Percentiles rank a stretch among this genome's conserved stretches.
Evolutionary conservation across 805 yeast genomes (phyloP).

Genomic region (Clavispora santaluciae): DNA sequence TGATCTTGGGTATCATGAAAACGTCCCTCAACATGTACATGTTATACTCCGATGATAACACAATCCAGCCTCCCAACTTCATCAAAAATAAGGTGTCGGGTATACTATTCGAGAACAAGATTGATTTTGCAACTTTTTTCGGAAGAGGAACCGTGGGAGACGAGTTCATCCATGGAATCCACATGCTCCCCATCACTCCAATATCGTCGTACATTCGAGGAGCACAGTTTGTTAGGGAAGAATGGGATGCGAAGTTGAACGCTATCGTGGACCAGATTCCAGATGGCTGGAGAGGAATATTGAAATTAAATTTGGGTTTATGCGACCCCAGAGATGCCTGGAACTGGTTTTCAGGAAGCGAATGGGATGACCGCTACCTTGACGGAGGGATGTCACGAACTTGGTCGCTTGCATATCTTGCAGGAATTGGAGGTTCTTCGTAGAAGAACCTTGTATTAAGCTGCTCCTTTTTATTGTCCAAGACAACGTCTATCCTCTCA

Average conservation of each 20-base stretch:
- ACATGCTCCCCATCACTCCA: constrained; percentile 71
- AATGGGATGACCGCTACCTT: constrained; percentile 52
- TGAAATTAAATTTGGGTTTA: constrained; percentile 71
- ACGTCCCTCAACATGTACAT: constrained; percentile 52
- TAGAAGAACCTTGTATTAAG: too few relatives aligned
- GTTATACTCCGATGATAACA: constrained; percentile 39
- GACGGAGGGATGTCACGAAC: constrained; percentile 86
- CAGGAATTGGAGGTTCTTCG: constrained; percentile 35
- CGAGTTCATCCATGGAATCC: constrained; percentile 75
- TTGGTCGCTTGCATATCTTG: constrained; percentile 80
- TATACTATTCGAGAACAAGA: constrained; percentile 64
- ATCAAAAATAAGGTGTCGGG: constrained; percentile 62
- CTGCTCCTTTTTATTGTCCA: too few relatives aligned
- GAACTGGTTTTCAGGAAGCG: constrained; percentile 42
- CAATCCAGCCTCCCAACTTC: constrained; percentile 46
- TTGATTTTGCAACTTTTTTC: constrained; percentile 71
- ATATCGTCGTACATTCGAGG: constrained; percentile 57
- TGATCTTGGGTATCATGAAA: constrained; percentile 57
- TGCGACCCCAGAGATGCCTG: constrained; percentile 55
- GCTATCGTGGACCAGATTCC: constrained; percentile 43
- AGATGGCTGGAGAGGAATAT: constrained; percentile 70
- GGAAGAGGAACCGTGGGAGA: constrained; percentile 53
- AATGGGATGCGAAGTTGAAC: constrained; percentile 53
- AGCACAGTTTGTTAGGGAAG: constrained; percentile 52
- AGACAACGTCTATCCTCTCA: too few relatives aligned